Conservation (phyloP, 495 filamentous ascomycete genomes). For the Talaromyces liani region DNA sequence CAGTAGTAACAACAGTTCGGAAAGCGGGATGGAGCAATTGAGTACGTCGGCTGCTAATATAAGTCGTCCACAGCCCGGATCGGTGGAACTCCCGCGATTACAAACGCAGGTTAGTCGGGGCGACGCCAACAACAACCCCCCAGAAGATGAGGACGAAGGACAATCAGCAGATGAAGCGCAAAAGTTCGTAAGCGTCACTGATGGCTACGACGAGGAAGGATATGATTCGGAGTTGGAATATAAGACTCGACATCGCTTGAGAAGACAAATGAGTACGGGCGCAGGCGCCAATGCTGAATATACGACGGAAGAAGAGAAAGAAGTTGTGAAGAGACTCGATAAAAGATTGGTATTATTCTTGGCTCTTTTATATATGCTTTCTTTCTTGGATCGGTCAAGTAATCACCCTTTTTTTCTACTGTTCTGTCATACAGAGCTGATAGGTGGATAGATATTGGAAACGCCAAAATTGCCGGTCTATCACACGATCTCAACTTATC, state of each 20-base stretch:
- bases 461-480: constrained; percentile 69
- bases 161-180: neutral
- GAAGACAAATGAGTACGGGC: constrained; percentile 1
- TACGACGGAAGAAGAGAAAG: constrained; percentile 65
- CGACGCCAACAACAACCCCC: neutral
- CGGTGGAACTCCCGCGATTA: constrained; percentile 19
- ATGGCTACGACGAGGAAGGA: constrained; percentile 20
- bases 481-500: constrained; percentile 53
- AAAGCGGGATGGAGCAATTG: neutral
- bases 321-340: constrained; percentile 69
- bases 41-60: neutral
- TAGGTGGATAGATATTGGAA: constrained; percentile 59
- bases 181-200: constrained; percentile 9
- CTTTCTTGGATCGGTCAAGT: constrained; percentile 72
- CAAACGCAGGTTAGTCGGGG: constrained; percentile 28
- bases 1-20: neutral
- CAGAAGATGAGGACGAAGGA: neutral
- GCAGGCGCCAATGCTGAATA: constrained; percentile 32
- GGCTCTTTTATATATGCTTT: constrained; percentile 73
- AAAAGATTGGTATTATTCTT: constrained; percentile 69
- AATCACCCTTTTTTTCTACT: neutral
- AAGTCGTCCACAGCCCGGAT: constrained; percentile 10
- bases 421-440: neutral
- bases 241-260: constrained; percentile 13
- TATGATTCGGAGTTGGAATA: constrained; percentile 28